phyloP scores from a whole-genome alignment of 140 eudicot species.

The Senecio squalidus region DNA sequence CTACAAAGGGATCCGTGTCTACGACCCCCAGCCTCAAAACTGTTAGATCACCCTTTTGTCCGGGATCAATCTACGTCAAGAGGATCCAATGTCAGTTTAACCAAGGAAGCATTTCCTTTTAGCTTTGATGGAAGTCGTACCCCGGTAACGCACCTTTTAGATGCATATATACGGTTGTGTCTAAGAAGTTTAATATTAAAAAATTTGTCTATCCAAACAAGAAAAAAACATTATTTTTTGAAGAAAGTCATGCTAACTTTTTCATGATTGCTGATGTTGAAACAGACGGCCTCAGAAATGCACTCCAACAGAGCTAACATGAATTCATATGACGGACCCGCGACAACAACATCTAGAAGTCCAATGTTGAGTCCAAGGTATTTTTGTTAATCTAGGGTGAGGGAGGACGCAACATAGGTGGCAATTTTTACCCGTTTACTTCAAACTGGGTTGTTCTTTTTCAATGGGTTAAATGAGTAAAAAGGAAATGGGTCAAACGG shows the following conservation, averaged over 20 bases:
- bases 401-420: not conserved
- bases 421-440: too few species aligned
- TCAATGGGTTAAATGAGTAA: too few species aligned
- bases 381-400: not conserved
- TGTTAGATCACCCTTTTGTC: conserved; percentile 77
- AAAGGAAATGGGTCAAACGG: too few species aligned
- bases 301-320: conserved; percentile 43
- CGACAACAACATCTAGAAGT: conserved; percentile 35
- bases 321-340: conserved; percentile 47
- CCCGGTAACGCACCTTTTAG: conserved; percentile 42
- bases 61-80: conserved; percentile 65
- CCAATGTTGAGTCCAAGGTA: conserved; percentile 70
- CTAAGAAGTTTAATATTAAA: not conserved
- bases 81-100: conserved; percentile 46
- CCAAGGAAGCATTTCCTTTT: conserved; percentile 68
- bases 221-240: not conserved
- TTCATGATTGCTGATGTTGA: conserved; percentile 10
- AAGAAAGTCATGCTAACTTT: not conserved
- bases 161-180: not conserved
- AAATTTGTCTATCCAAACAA: too few species aligned
- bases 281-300: conserved; percentile 68
- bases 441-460: too few species aligned
- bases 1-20: conserved; percentile 78
- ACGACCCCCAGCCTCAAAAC: conserved; percentile 72
- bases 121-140: conserved; percentile 88